Conservation (phyloP, 2,329 filamentous ascomycete species). For the Colletotrichum sp. region DNA sequence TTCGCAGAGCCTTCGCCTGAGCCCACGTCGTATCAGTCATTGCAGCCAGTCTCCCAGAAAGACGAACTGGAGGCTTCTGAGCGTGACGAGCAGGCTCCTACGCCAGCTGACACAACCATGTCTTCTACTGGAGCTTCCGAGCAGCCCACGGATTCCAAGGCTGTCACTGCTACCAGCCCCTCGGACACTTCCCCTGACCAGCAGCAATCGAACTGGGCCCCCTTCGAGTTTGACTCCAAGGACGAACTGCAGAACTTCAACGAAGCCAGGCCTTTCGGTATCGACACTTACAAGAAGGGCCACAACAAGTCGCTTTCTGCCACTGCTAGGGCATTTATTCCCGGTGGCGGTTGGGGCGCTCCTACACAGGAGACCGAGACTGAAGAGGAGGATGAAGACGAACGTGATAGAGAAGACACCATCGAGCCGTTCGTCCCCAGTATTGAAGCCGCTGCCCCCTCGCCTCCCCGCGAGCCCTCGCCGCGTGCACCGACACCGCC, state of each 20-base stretch:
- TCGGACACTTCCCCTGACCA: conserved; percentile 58
- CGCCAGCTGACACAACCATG: conserved; percentile 54
- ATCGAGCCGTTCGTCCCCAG: conserved; percentile 15
- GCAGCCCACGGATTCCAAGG: conserved; percentile 55
- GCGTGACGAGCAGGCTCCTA: conserved; percentile 46
- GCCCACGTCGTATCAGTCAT: conserved; percentile 19
- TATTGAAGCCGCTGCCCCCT: not conserved
- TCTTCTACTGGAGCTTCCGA: conserved; percentile 60
- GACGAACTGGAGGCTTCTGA: conserved; percentile 11
- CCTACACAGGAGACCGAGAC: conserved; percentile 13
- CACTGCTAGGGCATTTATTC: conserved; percentile 71
- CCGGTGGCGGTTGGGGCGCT: conserved; percentile 34
- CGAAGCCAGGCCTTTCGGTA: conserved; percentile 54
- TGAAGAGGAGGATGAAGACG: conserved; percentile 23
- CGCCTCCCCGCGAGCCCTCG: conserved; percentile 11
- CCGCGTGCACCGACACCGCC: conserved; percentile 25
- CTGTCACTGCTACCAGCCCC: conserved; percentile 52
- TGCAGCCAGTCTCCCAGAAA: not conserved
- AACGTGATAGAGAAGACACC: conserved; percentile 21
- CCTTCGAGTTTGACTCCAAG: conserved; percentile 64
- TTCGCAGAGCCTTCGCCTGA: conserved; percentile 65
- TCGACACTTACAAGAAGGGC: conserved; percentile 47
- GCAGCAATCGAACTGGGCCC: conserved; percentile 57
- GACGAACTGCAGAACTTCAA: conserved; percentile 56
- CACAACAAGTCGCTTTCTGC: conserved; percentile 69